Percentiles rank a stretch among this genome's conserved stretches.
Conservation (phyloP, 495 filamentous ascomycete genomes). For the Trichoderma asperelloides region DNA sequence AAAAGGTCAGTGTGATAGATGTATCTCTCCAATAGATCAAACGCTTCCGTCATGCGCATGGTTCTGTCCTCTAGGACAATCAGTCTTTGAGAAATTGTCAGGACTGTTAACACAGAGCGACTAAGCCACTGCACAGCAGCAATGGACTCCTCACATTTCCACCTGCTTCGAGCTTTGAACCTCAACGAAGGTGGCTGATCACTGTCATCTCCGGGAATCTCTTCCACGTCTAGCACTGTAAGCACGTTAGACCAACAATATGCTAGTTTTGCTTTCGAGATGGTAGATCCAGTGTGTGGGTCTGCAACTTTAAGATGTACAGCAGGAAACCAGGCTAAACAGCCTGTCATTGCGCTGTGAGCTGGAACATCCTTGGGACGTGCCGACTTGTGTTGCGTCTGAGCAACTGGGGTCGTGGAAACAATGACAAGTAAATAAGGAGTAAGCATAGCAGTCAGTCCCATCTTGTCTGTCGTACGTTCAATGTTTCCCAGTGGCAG, state of each 20-base stretch:
- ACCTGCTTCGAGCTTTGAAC: constrained; percentile 78
- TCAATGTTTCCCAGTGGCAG: constrained; percentile 88
- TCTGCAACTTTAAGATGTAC: constrained; percentile 79
- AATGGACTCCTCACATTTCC: constrained; percentile 91
- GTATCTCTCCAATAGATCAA: constrained; percentile 84
- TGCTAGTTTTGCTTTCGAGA: constrained; percentile 77
- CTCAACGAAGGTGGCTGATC: constrained; percentile 66
- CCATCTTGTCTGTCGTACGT: constrained; percentile 77
- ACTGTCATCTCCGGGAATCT: constrained; percentile 54
- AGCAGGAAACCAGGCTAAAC: constrained; percentile 93
- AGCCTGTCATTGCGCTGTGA: constrained; percentile 85
- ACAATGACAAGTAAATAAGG: constrained; percentile 94
- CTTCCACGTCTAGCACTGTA: constrained; percentile 80
- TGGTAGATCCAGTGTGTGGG: constrained; percentile 38
- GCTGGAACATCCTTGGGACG: constrained; percentile 83
- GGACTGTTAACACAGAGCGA: constrained; percentile 79
- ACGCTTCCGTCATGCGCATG: constrained; percentile 85
- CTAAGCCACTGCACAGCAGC: constrained; percentile 96
- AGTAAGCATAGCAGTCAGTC: constrained; percentile 89
- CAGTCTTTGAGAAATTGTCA: constrained; percentile 88
- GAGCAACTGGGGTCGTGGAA: constrained; percentile 89
- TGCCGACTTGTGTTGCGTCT: constrained; percentile 88
- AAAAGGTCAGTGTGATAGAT: constrained; percentile 89
- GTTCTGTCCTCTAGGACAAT: constrained; percentile 84
- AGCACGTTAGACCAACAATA: constrained; percentile 98